These are phyloP conservation scores for Pleurotus tuber-regium DNA, from an alignment of 768 basidiomycete species.

Conservation along the genomic window DNA sequence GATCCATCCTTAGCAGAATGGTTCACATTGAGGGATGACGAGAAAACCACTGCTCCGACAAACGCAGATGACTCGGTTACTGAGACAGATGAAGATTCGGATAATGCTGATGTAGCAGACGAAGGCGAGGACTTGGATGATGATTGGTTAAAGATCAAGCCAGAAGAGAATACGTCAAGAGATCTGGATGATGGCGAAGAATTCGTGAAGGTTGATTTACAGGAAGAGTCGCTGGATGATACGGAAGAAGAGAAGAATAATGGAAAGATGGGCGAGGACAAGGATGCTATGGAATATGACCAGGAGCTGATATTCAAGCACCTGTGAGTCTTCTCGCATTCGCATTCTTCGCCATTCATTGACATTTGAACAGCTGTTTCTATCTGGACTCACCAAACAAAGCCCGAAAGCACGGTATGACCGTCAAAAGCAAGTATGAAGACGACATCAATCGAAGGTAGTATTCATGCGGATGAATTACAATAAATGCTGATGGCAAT, in stretches of 20 bases:
- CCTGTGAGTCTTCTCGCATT: conserved; percentile 47
- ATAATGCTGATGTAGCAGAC: conserved; percentile 56
- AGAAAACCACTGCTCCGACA: conserved; percentile 20
- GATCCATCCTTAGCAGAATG: conserved; percentile 57
- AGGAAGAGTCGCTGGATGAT: not conserved
- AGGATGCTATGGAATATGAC: conserved; percentile 75
- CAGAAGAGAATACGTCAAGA: conserved; percentile 13
- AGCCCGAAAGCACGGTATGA: conserved; percentile 63
- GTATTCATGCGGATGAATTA: conserved; percentile 18
- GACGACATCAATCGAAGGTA: conserved; percentile 54
- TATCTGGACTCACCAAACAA: conserved; percentile 85
- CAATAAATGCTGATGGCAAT: too few species aligned
- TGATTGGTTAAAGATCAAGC: conserved; percentile 37
- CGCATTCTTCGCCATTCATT: not conserved
- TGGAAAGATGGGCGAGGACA: conserved; percentile 70
- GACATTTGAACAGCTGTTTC: conserved; percentile 57
- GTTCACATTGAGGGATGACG: conserved; percentile 51
- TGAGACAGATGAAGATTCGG: conserved; percentile 68
- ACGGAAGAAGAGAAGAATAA: conserved; percentile 28
- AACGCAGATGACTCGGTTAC: conserved; percentile 39
- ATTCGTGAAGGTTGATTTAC: not conserved
- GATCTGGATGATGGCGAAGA: not conserved
- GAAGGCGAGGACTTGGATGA: conserved; percentile 28
- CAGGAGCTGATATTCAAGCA: conserved; percentile 77
- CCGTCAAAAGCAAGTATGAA: conserved; percentile 50